Base-by-base conservation (phyloP, 352 stramenopile species). In the Phytophthora syringae region DNA sequence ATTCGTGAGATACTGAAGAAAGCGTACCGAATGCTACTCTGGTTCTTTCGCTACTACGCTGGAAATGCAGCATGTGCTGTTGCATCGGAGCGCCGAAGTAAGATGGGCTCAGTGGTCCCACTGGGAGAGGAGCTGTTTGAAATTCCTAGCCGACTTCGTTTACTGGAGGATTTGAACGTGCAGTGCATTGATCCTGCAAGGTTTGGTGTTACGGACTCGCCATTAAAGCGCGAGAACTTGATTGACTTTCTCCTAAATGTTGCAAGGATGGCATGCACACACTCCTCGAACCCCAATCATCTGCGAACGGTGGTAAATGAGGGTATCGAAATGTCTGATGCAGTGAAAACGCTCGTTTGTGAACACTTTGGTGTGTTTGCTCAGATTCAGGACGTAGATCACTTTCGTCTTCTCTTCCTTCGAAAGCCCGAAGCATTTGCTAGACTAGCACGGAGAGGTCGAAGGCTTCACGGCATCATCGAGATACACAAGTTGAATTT, bases 81-180 rank as follows among this genome's bases (percentile, higher is more conserved):
- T 58, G 58, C 53, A 39, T 63, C 54, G 0, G 60, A 71, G 5
- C 52, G 48, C 21, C 59, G 52, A 18, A 34, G 7, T 48, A 34
- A 45, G 12, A 43, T 52, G 1, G 43, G 45, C 15, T 25, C 36
- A 22, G 40, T 58, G 16, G 20, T 21, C 52, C 45, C 49, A 16
- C 11, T 74, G 34, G 60, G 64, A 11, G 62, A 68, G 15, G 74
- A 77, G 1, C 57, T 89, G 2, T 73, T 83, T 44, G 76, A 86
- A 39, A 66, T 89, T 40, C 70, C 79, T 18, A 84, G 72, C 60
- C 75, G 72, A 28, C 12, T 76, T n/a, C 72, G 67, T 21, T 48
- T 90, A n/a, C 60, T 92, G 2, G 80, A 90, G 39, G 82, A 87
- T 24, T 66, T 92, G 36, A 90, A 83, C 50, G 70, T 92, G 4